phyloP scores from a whole-genome alignment of 2,329 filamentous ascomycete genomes.

The Tolypocladium tropicale region DNA sequence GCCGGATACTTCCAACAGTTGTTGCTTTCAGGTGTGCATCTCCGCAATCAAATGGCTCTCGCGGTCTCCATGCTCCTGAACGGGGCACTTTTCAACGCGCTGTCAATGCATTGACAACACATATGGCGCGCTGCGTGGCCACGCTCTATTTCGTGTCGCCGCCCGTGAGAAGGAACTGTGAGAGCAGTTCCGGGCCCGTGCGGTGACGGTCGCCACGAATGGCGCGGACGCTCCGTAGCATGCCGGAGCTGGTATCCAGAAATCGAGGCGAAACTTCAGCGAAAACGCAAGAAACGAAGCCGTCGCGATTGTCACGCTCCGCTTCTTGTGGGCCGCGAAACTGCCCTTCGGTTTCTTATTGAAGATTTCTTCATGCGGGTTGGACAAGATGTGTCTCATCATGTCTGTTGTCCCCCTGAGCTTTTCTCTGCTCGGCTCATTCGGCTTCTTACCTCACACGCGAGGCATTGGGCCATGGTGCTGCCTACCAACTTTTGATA shows the following conservation, averaged over 20 bases:
- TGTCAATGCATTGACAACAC: neutral
- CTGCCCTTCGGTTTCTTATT: neutral
- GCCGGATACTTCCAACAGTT: neutral
- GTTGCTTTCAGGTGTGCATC: neutral
- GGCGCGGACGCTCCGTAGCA: neutral
- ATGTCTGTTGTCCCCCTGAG: neutral
- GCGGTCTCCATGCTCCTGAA: neutral
- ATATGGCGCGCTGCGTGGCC: neutral
- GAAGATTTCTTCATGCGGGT: neutral
- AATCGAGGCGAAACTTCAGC: neutral
- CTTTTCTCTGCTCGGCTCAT: neutral
- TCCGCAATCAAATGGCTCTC: neutral
- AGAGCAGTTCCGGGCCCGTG: slow-evolving; percentile 3
- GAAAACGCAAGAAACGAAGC: neutral
- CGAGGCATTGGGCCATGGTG: neutral
- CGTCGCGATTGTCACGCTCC: neutral
- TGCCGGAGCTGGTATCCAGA: slow-evolving; percentile 2
- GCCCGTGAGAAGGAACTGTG: neutral
- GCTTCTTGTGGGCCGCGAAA: neutral
- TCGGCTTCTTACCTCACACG: neutral
- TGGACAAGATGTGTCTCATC: neutral
- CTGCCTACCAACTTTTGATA: neutral
- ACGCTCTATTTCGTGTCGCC: neutral
- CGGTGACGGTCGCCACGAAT: slow-evolving; percentile 1
- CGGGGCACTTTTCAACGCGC: neutral